Evolutionary conservation across 495 filamentous ascomycete species (phyloP), one percentile per base, ranked within the genome.

Genomic region (Penicillium goetzii): DNA sequence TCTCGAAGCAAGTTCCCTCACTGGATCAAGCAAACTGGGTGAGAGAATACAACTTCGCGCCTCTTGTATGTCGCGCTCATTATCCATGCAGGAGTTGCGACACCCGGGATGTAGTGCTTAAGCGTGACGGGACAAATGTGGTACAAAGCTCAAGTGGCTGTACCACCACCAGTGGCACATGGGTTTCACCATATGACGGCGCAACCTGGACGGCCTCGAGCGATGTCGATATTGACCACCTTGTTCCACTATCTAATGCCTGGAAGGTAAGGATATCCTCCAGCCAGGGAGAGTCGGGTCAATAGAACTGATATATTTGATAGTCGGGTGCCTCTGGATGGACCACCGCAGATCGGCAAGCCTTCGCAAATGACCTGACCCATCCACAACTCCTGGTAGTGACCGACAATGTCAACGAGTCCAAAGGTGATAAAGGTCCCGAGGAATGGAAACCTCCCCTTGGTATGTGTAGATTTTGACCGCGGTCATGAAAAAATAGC

Each of bases 211-310:
- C 86, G 0, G 74, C 74, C 6, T 79, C 87, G 0, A 82, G 81
- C 9, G 89, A 92, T 72, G 62, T 92, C 2, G 87, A 92, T 65
- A 91, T 92, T 59, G 90, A 92, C 68, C 90, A 92, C 72, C 76
- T 92, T 70, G 89, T 92, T 17, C 89, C 90, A 0, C 68, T 92
- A 47, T 85, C 85, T 66, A 88, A 91, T 70, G 89, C 90, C 9
- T 92, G 89, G 90, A 86, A 87, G 68, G 85, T 88, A 62, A 3
- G 47, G 41, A 77, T 32, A 30, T 41, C 25, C 49, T 21, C 43
- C 3, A 21, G 4, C 19, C 19, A 47, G 3, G 1, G 43, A 9
- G 17, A 19, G 1, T n/a, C 4, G 10, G 10, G 17, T 17, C 14
- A 12, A 9, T 17, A 55, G 2, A 4, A 21, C 32, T 55, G 32